These are phyloP conservation scores for Omphalotus guepiniiformis DNA, from an alignment of 768 basidiomycete genomes.

Conservation along the genomic window DNA sequence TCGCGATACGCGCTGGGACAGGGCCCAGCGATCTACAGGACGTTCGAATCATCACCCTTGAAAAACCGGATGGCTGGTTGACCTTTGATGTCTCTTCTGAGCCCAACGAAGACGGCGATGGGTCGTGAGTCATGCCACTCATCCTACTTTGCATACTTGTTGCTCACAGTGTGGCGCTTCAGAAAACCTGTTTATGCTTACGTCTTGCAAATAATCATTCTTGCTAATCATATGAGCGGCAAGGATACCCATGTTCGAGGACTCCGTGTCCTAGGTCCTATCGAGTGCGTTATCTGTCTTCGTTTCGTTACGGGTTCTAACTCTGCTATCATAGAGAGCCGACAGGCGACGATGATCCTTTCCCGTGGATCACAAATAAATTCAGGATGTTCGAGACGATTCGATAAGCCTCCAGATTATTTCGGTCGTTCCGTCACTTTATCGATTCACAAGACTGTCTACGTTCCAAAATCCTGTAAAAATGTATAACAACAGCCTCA, in stretches of 20 bases:
- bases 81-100: slow-evolving; percentile 82
- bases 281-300: slow-evolving; percentile 49
- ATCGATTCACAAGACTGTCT: slow-evolving; percentile 1
- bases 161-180: neutral
- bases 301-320: slow-evolving; percentile 3
- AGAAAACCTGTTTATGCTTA: slow-evolving; percentile 89
- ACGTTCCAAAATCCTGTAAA: neutral
- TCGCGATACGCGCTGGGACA: slow-evolving; percentile 90
- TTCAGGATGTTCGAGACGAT: slow-evolving; percentile 82
- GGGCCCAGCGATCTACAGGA: slow-evolving; percentile 91
- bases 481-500: neutral
- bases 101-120: slow-evolving; percentile 72
- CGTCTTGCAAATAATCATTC: slow-evolving; percentile 83
- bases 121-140: slow-evolving; percentile 76
- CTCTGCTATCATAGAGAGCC: slow-evolving; percentile 30
- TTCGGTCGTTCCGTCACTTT: no score
- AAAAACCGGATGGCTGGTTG: slow-evolving; percentile 94
- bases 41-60: slow-evolving; percentile 76
- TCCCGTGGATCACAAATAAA: slow-evolving; percentile 57
- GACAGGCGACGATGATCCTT: slow-evolving; percentile 62
- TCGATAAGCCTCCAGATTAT: slow-evolving; percentile 40
- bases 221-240: slow-evolving; percentile 96
- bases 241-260: slow-evolving; percentile 99
- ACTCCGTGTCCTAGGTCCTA: slow-evolving; percentile 78
- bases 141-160: no score